Conservation (phyloP, 805 yeast genomes). For the Saccharomycopsis synnaedendra region DNA sequence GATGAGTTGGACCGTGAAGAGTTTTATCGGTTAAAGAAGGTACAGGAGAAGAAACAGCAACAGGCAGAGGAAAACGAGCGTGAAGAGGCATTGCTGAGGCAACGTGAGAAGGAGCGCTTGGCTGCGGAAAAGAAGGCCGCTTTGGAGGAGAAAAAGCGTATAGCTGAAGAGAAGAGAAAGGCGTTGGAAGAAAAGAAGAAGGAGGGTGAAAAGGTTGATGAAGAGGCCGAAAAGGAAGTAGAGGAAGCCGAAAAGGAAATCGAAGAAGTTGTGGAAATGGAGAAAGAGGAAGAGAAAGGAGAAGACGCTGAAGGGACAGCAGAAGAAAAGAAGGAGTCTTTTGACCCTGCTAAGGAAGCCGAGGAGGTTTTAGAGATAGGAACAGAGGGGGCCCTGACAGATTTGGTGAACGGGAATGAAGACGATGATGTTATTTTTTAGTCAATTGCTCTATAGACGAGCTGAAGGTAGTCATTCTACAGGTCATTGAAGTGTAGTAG, state of each 20-base stretch:
- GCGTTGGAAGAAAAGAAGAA: constrained; percentile 22
- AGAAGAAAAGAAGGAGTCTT: constrained; percentile 28
- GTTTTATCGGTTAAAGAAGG: constrained; percentile 91
- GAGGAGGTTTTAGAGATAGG: constrained; percentile 16
- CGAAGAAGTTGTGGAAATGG: constrained; percentile 1
- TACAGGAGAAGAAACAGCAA: constrained; percentile 85
- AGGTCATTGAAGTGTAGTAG: too few species aligned
- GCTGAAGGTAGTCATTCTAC: too few species aligned
- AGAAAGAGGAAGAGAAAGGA: constrained; percentile 3
- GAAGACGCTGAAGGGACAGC: constrained; percentile 10
- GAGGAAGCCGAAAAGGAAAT: background rate
- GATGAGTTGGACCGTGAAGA: constrained; percentile 98
- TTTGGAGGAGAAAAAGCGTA: constrained; percentile 12
- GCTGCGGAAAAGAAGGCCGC: constrained; percentile 19
- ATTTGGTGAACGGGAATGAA: constrained; percentile 24
- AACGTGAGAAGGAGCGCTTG: constrained; percentile 17
- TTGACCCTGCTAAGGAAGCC: constrained; percentile 25
- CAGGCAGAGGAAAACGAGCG: constrained; percentile 58
- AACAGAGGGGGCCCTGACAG: constrained; percentile 13
- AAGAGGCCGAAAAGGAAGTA: constrained; percentile 3
- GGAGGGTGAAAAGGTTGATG: constrained; percentile 13
- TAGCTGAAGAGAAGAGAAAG: constrained; percentile 18
- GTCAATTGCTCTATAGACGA: background rate
- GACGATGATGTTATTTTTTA: constrained; percentile 21
- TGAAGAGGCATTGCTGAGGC: constrained; percentile 29